Base-by-base conservation (phyloP, 2,329 filamentous ascomycete species). In the Alternaria brassicicola region DNA sequence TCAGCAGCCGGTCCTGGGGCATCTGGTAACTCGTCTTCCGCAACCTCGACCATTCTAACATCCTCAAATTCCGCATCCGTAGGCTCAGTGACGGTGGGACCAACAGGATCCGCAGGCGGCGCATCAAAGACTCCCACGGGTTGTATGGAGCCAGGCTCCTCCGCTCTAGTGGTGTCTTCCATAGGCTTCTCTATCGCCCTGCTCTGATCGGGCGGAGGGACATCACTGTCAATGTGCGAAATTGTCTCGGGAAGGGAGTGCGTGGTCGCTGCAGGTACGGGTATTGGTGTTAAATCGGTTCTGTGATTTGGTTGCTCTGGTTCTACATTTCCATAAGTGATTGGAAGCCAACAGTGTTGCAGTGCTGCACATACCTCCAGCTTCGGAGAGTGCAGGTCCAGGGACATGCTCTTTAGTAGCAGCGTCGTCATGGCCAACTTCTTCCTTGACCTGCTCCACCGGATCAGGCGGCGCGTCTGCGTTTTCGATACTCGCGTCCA, bases 1-100 rank as follows among this genome's bases (percentile, higher is more conserved):
- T 71, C 67, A 33, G 67, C 66, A 54, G 67, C 66, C 4, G 66
- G 67, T n/a, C 64, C 67, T 10, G 63, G 66, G 23, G 64, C 64
- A 45, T 67, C 61, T 45, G 64, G 67, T 6, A 67, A 46, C 47
- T 59, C 57, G n/a, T 59, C 59, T 26, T 59, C 19, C 26, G 56
- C 55, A 15, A 33, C 7, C 3, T 51, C 42, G 31, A 60, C 48
- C 12, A 46, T 25, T 21, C 57, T 52, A 3, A 63, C 52, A 8
- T 39, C 52, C 31, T 54, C 59, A 6, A 54, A 48, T 23, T 65
- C 61, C 6, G 57, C 55, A n/a, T 68, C 63, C 5, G 59, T 48
- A 17, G 63, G 62, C 28, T 69, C 65, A 4, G 64, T 65, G 12
- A 68, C 46, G 21, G 59, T 53, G 10, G 64, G 66, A 6, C 60